Conservation (phyloP, 2,329 filamentous ascomycete genomes). For the Hymenoscyphus albidus region DNA sequence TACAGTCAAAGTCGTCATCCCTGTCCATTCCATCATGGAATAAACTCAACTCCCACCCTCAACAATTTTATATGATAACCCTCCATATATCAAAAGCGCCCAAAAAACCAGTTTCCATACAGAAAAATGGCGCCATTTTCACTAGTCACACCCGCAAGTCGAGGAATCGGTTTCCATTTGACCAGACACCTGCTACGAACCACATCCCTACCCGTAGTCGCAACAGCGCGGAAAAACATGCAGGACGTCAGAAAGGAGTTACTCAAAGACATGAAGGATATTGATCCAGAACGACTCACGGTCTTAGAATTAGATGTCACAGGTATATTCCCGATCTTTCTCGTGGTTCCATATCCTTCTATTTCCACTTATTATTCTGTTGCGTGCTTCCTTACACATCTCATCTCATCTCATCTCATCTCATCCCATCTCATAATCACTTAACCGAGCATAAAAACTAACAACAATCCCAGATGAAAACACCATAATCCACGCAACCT, state of each 20-base stretch:
- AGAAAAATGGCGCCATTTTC: conserved; percentile 30
- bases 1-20: neutral
- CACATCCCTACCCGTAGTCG: conserved; percentile 55
- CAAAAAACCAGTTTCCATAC: neutral
- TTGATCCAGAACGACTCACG: conserved; percentile 43
- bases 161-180: conserved; percentile 60
- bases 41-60: neutral
- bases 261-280: conserved; percentile 45
- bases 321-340: conserved; percentile 38
- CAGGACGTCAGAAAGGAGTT: conserved; percentile 46
- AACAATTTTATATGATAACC: conserved; percentile 2
- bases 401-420: neutral
- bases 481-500: conserved; percentile 55
- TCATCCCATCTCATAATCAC: neutral
- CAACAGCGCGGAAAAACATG: conserved; percentile 54
- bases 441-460: neutral
- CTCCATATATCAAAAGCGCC: neutral
- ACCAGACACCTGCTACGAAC: conserved; percentile 54
- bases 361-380: neutral
- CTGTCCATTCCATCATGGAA: conserved; percentile 17
- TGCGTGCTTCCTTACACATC: no score
- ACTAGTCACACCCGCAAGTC: conserved; percentile 55
- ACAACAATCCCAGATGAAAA: conserved; percentile 48
- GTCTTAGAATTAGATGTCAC: conserved; percentile 54
- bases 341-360: neutral